A percentile compares a stretch with the other conserved stretches of the same genome.
Evolutionary conservation across 257 asterid genomes (phyloP).

Genomic region (Penstemon newberryi): DNA sequence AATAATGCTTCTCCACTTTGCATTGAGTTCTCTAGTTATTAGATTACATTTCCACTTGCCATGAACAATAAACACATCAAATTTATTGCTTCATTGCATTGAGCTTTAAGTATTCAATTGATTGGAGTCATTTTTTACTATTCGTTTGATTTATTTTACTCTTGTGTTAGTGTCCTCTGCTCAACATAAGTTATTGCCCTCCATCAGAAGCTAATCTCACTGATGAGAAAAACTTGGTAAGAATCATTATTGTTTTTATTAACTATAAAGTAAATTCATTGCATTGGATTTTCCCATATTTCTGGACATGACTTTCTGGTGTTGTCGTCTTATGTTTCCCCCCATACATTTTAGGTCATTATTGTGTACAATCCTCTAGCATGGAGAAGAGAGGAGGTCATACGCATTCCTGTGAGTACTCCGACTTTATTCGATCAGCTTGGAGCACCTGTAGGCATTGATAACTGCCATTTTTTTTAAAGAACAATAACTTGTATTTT

Average conservation of each 20-base stretch:
- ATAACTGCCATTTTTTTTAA: constrained; percentile 3
- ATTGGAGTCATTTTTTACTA: constrained; percentile 2
- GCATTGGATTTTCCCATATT: constrained; percentile 4
- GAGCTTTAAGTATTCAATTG: constrained; percentile 17
- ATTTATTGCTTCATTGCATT: constrained; percentile 22
- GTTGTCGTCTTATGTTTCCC: constrained; percentile 18
- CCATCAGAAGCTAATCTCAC: constrained; percentile 63
- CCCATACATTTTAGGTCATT: constrained; percentile 45
- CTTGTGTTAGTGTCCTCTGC: constrained; percentile 66
- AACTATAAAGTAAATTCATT: constrained; percentile 2
- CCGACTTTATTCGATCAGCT: constrained; percentile 17
- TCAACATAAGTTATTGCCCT: constrained; percentile 75
- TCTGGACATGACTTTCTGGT: constrained; percentile 21
- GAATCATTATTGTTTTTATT: constrained; percentile 15
- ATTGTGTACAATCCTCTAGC: constrained; percentile 77
- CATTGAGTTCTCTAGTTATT: constrained; percentile 16
- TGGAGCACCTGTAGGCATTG: constrained; percentile 16
- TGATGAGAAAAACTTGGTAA: constrained; percentile 58
- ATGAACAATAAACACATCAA: not conserved
- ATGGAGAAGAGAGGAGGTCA: constrained; percentile 69
- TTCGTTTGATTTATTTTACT: constrained; percentile 31
- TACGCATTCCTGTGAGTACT: constrained; percentile 75
- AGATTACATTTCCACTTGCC: not conserved
- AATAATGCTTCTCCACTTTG: constrained; percentile 28
- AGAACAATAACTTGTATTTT: constrained; percentile 6